Conservation (phyloP, 2,329 filamentous ascomycete species). For the Lachnellula hyalina region DNA sequence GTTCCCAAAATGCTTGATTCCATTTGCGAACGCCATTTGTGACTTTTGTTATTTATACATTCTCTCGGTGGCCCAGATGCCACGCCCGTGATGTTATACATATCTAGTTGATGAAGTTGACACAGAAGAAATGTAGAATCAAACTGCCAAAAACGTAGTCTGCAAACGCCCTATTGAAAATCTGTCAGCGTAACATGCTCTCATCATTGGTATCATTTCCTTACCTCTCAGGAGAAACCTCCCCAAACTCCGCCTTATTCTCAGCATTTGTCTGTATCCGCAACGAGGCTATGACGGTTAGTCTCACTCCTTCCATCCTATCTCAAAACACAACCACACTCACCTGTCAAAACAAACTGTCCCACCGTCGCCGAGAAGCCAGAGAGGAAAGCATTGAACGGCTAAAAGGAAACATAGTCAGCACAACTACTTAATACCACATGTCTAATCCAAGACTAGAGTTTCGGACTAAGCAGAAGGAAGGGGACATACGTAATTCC, state of each 20-base stretch:
- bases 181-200: constrained; percentile 11
- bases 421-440: not conserved
- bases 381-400: constrained; percentile 97
- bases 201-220: not conserved
- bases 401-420: constrained; percentile 47
- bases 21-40: not conserved
- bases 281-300: constrained; percentile 52
- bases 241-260: constrained; percentile 72
- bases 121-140: constrained; percentile 96
- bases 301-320: not conserved
- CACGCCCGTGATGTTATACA: constrained; percentile 12
- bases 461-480: not conserved
- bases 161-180: constrained; percentile 70
- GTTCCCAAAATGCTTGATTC: not conserved
- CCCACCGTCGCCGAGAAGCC: constrained; percentile 93
- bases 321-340: constrained; percentile 20
- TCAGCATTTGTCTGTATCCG: constrained; percentile 86
- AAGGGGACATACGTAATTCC: constrained; percentile 75
- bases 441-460: not conserved
- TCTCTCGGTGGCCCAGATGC: constrained; percentile 4
- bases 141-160: constrained; percentile 94
- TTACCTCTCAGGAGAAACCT: constrained; percentile 75
- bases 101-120: constrained; percentile 96
- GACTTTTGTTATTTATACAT: constrained; percentile 26
- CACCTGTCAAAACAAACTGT: constrained; percentile 93